phyloP scores from a whole-genome alignment of 164 flowering plant species.

The Chloranthus sessilifolius region DNA sequence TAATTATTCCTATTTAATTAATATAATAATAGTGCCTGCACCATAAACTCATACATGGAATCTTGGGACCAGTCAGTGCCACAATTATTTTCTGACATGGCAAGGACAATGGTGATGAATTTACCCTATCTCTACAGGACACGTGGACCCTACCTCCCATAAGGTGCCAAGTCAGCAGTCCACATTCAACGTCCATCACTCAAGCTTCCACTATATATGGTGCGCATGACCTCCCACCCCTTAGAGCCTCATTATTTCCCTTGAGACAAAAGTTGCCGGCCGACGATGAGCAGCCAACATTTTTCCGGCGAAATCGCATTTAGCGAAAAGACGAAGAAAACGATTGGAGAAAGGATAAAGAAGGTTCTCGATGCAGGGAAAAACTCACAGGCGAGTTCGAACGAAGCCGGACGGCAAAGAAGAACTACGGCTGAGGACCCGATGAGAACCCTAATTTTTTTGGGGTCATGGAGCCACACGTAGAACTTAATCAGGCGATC shows the following conservation, averaged over 20 bases:
- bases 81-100: background rate
- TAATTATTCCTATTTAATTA: too few relatives aligned
- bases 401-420: slow-evolving; percentile 28
- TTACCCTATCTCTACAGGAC: slow-evolving; percentile 16
- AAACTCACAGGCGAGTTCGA: slow-evolving; percentile 5
- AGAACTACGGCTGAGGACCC: slow-evolving; percentile 40
- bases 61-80: background rate
- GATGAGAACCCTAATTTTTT: slow-evolving; percentile 62
- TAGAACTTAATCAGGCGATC: too few relatives aligned
- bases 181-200: slow-evolving; percentile 1
- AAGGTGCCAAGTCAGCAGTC: background rate
- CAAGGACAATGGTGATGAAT: slow-evolving; percentile 8
- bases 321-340: slow-evolving; percentile 28
- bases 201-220: slow-evolving; percentile 18
- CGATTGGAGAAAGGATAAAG: slow-evolving; percentile 30
- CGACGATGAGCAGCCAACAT: slow-evolving; percentile 31
- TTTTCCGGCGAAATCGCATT: slow-evolving; percentile 22
- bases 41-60: too few relatives aligned
- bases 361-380: slow-evolving; percentile 21
- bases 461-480: slow-evolving; percentile 70
- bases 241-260: background rate
- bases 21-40: too few relatives aligned
- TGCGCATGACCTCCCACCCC: background rate
- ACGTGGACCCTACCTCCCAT: slow-evolving; percentile 9
- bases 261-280: background rate